A percentile compares a stretch with the other conserved stretches of the same genome.
Evolutionary conservation across 306 rosid genomes (phyloP).

Genomic region (Vachellia pachyceras): DNA sequence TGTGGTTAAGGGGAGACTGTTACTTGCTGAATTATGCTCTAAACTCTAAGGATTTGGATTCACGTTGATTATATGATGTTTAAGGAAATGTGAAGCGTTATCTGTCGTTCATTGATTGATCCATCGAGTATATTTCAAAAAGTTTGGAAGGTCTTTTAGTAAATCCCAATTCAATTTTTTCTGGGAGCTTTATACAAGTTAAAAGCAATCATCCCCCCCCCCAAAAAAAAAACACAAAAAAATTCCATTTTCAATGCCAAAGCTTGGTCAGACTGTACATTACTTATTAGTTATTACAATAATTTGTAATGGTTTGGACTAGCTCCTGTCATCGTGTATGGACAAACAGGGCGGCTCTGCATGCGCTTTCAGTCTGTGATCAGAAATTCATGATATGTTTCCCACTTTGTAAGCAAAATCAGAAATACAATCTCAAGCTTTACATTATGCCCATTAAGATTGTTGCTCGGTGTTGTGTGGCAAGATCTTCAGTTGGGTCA

Average conservation of each 20-base stretch:
- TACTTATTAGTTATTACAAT: neutral
- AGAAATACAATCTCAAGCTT: conserved; percentile 46
- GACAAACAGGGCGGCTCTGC: conserved; percentile 48
- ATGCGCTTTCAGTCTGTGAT: conserved; percentile 41
- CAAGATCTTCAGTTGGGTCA: conserved; percentile 52
- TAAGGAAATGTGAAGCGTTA: too few relatives aligned
- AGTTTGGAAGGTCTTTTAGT: neutral
- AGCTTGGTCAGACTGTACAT: neutral
- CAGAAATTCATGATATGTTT: conserved; percentile 45
- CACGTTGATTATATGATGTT: too few relatives aligned
- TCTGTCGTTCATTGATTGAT: too few relatives aligned
- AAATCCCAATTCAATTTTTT: conserved; percentile 18
- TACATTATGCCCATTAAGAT: conserved; percentile 46
- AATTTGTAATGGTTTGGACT: conserved; percentile 27
- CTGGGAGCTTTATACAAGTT: neutral
- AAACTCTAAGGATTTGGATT: too few relatives aligned
- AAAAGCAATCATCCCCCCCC: neutral
- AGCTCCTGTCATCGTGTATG: conserved; percentile 41
- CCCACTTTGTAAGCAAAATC: conserved; percentile 48
- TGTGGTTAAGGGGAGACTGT: too few relatives aligned
- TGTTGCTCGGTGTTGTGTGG: conserved; percentile 36
- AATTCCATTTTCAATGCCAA: neutral
- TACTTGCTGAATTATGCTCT: too few relatives aligned
- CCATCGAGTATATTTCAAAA: neutral
- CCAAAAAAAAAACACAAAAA: too few relatives aligned